phyloP scores from a whole-genome alignment of 768 basidiomycete species.

The Phlebiopsis gigantea region DNA sequence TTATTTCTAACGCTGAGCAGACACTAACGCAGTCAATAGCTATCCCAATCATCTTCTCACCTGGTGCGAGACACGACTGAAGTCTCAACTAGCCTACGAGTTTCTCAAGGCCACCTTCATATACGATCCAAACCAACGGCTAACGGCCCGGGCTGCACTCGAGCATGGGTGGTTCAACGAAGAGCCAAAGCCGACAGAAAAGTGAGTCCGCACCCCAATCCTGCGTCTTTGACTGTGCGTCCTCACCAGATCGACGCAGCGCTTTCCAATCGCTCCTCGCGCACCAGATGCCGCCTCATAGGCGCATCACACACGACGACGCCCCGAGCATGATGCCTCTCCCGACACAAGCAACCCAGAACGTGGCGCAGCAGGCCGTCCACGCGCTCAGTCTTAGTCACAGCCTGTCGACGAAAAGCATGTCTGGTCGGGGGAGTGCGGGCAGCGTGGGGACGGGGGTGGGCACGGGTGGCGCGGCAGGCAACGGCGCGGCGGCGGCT shows the following conservation, averaged over 20 bases:
- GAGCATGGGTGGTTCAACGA: constrained; percentile 90
- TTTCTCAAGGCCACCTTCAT: constrained; percentile 82
- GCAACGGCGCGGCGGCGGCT: constrained; percentile 51
- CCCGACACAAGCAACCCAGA: constrained; percentile 35
- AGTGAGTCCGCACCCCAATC: constrained; percentile 48
- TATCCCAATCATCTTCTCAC: constrained; percentile 57
- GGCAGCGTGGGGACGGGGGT: constrained; percentile 1
- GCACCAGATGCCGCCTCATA: constrained; percentile 74
- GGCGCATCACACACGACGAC: constrained; percentile 91
- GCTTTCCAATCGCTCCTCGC: constrained; percentile 65
- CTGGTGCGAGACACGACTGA: constrained; percentile 72
- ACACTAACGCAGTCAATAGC: constrained; percentile 26
- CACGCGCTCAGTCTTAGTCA: constrained; percentile 27
- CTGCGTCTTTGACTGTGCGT: no score
- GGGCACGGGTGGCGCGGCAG: constrained; percentile 44
- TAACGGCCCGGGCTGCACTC: constrained; percentile 79
- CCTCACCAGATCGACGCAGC: constrained; percentile 38
- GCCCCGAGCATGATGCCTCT: constrained; percentile 81
- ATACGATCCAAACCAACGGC: constrained; percentile 84
- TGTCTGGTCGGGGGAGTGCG: constrained; percentile 1
- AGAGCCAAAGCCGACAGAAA: constrained; percentile 78
- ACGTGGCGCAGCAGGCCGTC: constrained; percentile 33
- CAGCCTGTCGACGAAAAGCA: constrained; percentile 20
- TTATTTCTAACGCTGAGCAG: background rate
- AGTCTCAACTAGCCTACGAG: constrained; percentile 64